These are phyloP conservation scores for Phytophthora citrophthora DNA, from an alignment of 352 stramenopile genomes.

Conservation along the genomic window DNA sequence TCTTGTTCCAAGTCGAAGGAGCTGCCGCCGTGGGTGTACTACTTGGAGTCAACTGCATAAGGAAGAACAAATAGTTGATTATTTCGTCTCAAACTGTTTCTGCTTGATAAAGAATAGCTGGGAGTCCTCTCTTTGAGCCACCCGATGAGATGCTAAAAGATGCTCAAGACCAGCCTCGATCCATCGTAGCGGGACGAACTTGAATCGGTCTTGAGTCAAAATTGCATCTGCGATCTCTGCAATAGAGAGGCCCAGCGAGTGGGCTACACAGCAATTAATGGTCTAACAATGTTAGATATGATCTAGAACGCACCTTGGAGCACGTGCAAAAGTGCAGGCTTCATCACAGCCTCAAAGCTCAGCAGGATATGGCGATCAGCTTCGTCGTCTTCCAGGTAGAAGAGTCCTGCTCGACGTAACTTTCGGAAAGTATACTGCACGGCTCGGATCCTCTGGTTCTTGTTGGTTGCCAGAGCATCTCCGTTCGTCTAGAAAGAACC, in stretches of 20 bases:
- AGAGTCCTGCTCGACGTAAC: constrained; percentile 49
- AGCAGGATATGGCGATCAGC: constrained; percentile 64
- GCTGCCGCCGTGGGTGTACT: constrained; percentile 89
- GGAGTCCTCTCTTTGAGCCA: constrained; percentile 43
- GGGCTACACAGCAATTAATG: constrained; percentile 22
- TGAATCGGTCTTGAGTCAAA: constrained; percentile 54
- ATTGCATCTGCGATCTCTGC: constrained; percentile 57
- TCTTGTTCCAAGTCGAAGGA: constrained; percentile 73
- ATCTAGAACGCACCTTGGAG: constrained; percentile 39
- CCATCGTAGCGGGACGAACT: constrained; percentile 57
- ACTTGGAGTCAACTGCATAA: constrained; percentile 58
- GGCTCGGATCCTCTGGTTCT: constrained; percentile 27
- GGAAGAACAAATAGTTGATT: neutral
- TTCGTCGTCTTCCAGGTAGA: constrained; percentile 65
- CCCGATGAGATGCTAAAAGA: constrained; percentile 32
- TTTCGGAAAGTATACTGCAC: constrained; percentile 53
- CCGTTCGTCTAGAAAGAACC: constrained; percentile 5
- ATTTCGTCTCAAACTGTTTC: neutral
- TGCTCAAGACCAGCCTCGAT: constrained; percentile 48
- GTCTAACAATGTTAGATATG: too few species aligned
- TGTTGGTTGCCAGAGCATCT: constrained; percentile 5
- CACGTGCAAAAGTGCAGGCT: constrained; percentile 48
- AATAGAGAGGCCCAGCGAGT: constrained; percentile 38
- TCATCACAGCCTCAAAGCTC: constrained; percentile 52
- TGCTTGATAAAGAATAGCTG: constrained; percentile 45